These are phyloP conservation scores for Alternaria postmessia DNA, from an alignment of 2,329 filamentous ascomycete species.

Conservation along the genomic window DNA sequence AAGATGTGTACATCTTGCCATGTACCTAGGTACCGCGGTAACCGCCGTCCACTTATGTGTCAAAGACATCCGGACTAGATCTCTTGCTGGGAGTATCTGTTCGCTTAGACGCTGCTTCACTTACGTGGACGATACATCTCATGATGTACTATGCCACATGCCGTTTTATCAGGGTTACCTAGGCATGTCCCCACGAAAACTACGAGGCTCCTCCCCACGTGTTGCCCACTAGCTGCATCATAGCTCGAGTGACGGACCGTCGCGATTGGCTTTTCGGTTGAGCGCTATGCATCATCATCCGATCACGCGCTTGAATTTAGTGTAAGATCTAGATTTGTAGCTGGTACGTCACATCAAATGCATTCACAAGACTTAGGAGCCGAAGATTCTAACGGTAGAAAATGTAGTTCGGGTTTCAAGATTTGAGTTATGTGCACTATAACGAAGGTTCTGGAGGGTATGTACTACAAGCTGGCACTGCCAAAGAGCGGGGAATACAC, in stretches of 20 bases:
- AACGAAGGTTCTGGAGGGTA: neutral
- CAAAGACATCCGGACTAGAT: neutral
- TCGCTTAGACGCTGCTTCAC: neutral
- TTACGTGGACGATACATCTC: neutral
- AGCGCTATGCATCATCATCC: constrained; percentile 3
- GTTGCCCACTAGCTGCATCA: constrained; percentile 7
- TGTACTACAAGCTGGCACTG: neutral
- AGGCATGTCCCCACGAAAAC: neutral
- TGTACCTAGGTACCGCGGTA: neutral
- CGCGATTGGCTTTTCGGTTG: constrained; percentile 6
- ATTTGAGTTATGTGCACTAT: neutral
- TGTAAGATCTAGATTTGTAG: neutral
- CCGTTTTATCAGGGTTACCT: neutral
- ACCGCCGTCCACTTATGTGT: neutral
- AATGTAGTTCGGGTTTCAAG: neutral
- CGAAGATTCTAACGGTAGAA: neutral
- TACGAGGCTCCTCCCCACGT: constrained; percentile 3
- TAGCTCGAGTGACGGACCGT: constrained; percentile 2
- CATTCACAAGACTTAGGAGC: neutral
- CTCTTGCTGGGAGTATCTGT: neutral
- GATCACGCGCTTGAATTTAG: constrained; percentile 1
- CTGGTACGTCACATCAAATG: neutral
- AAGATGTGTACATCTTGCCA: neutral
- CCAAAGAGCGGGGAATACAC: neutral
- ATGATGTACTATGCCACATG: neutral